Evolutionary conservation across 1,284 basidiomycete genomes (phyloP).

Genomic region (Coniferiporia weirii): DNA sequence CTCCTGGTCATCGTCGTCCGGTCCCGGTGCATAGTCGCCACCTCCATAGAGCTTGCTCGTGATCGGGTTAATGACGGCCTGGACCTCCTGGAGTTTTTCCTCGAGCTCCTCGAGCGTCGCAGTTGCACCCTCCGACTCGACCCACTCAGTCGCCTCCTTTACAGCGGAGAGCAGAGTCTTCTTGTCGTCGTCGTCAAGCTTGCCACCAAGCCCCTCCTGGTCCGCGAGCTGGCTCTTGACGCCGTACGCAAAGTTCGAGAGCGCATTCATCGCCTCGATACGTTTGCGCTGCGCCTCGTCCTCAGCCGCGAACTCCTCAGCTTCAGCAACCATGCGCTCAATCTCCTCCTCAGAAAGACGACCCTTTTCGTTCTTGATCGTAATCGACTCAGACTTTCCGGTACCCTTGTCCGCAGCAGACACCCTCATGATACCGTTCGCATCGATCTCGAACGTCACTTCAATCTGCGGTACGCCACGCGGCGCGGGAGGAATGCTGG

Average conservation of each 20-base stretch:
- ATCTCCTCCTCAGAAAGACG: slow-evolving; percentile 85
- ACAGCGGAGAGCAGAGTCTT: slow-evolving; percentile 77
- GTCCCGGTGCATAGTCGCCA: slow-evolving; percentile 27
- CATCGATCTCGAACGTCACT: slow-evolving; percentile 92
- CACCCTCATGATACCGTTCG: slow-evolving; percentile 90
- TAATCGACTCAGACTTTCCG: slow-evolving; percentile 86
- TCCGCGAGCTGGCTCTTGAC: slow-evolving; percentile 85
- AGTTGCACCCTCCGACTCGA: slow-evolving; percentile 73
- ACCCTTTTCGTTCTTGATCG: slow-evolving; percentile 84
- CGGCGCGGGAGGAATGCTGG: slow-evolving; percentile 88
- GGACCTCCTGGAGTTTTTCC: slow-evolving; percentile 81
- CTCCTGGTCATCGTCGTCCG: slow-evolving; percentile 52
- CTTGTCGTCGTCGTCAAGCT: slow-evolving; percentile 85
- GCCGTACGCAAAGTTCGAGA: slow-evolving; percentile 76
- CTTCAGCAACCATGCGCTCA: slow-evolving; percentile 88
- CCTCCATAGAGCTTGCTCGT: slow-evolving; percentile 75
- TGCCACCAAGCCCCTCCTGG: slow-evolving; percentile 86
- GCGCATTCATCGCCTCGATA: slow-evolving; percentile 79
- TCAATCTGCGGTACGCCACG: slow-evolving; percentile 95
- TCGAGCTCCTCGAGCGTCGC: slow-evolving; percentile 87
- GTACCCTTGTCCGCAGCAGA: slow-evolving; percentile 89
- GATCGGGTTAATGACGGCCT: slow-evolving; percentile 68
- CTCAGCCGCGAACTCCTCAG: slow-evolving; percentile 85
- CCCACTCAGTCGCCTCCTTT: slow-evolving; percentile 91
- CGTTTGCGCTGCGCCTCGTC: slow-evolving; percentile 86